phyloP scores from a whole-genome alignment of 345 rosid genomes.

The Aquilaria malaccensis region DNA sequence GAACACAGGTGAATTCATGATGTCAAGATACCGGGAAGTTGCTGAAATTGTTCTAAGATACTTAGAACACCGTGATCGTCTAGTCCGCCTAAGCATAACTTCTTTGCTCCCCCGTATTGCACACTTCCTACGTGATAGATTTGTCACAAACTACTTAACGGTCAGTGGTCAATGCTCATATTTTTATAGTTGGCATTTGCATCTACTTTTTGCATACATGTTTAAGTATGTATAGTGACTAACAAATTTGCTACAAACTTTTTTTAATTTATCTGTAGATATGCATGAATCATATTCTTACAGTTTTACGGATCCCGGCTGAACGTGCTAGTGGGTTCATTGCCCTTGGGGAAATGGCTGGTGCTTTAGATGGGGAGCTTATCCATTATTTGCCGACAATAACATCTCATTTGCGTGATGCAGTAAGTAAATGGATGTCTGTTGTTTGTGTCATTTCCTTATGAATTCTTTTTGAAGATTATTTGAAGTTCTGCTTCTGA shows the following conservation, averaged over 20 bases:
- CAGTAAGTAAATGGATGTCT: slow-evolving; percentile 41
- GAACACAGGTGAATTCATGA: slow-evolving; percentile 99
- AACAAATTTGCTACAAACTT: slow-evolving; percentile 6
- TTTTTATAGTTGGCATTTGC: not conserved
- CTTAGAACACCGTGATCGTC: slow-evolving; percentile 87
- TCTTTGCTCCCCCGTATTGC: slow-evolving; percentile 98
- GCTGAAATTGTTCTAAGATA: slow-evolving; percentile 97
- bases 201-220: slow-evolving; percentile 4
- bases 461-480: slow-evolving; percentile 4
- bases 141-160: slow-evolving; percentile 85
- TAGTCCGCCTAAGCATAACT: slow-evolving; percentile 99
- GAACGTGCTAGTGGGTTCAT: slow-evolving; percentile 96
- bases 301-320: slow-evolving; percentile 76
- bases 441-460: slow-evolving; percentile 13
- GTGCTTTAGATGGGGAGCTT: slow-evolving; percentile 98
- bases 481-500: slow-evolving; percentile 7
- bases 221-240: not conserved
- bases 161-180: slow-evolving; percentile 33
- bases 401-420: slow-evolving; percentile 83
- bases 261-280: slow-evolving; percentile 42
- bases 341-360: slow-evolving; percentile 99
- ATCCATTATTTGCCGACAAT: slow-evolving; percentile 92
- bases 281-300: slow-evolving; percentile 92
- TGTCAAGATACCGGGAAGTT: slow-evolving; percentile 98
- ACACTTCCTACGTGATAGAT: slow-evolving; percentile 95